These are phyloP conservation scores for Amphichorda felina DNA, from an alignment of 2,329 filamentous ascomycete species.

Conservation along the genomic window DNA sequence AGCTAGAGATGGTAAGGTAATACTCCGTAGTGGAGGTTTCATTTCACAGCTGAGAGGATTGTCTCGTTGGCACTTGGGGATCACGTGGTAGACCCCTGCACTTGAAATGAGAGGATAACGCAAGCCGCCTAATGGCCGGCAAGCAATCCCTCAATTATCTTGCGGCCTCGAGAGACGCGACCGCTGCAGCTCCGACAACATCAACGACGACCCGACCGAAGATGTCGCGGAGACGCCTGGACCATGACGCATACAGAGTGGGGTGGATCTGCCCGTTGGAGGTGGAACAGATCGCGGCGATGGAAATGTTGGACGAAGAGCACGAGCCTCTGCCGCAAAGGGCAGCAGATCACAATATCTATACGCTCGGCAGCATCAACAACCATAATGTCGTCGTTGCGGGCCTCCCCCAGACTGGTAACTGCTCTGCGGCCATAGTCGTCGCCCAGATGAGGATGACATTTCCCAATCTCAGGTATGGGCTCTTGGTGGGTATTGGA, in stretches of 20 bases:
- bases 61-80: too few relatives aligned
- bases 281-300: slow-evolving; percentile 13
- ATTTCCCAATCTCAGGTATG: slow-evolving; percentile 15
- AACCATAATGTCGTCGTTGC: slow-evolving; percentile 19
- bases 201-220: too few relatives aligned
- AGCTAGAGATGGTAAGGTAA: too few relatives aligned
- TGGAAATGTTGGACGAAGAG: slow-evolving; percentile 13
- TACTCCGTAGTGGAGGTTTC: too few relatives aligned
- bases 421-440: slow-evolving; percentile 16
- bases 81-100: too few relatives aligned
- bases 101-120: too few relatives aligned
- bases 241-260: slow-evolving; percentile 11
- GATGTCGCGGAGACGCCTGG: too few relatives aligned
- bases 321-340: slow-evolving; percentile 7
- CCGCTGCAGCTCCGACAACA: too few relatives aligned
- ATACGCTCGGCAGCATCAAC: slow-evolving; percentile 15
- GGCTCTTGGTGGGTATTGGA: slow-evolving; percentile 12
- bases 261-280: slow-evolving; percentile 16
- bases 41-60: too few relatives aligned
- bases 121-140: too few relatives aligned
- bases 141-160: too few relatives aligned
- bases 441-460: slow-evolving; percentile 17
- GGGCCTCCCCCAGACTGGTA: slow-evolving; percentile 16
- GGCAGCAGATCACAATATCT: slow-evolving; percentile 8
- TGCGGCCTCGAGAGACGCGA: too few relatives aligned